Evolutionary conservation across 2,329 filamentous ascomycete genomes (phyloP).

Genomic region (Blastomyces percursus): DNA sequence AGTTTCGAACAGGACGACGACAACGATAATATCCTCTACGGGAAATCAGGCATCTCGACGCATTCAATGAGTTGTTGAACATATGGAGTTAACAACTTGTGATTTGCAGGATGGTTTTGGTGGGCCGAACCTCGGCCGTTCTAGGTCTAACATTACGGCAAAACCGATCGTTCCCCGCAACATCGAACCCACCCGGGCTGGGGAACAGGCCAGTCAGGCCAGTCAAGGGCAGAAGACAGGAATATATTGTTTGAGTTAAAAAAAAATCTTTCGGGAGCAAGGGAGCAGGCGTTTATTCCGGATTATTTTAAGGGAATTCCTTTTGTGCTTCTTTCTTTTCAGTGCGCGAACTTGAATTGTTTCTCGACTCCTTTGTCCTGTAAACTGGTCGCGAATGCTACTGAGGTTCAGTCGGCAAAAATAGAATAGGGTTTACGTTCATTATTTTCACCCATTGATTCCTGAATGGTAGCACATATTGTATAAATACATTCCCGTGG

Average conservation of each 20-base stretch:
- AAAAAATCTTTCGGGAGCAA: background rate
- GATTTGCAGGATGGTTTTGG: too few species aligned
- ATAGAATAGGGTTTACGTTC: background rate
- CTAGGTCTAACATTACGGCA: background rate
- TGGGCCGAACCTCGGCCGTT: slow-evolving; percentile 3
- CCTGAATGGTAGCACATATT: background rate
- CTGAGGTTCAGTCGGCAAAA: too few species aligned
- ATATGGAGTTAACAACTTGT: background rate
- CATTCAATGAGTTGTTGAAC: background rate
- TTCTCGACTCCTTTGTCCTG: background rate
- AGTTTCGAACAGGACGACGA: background rate
- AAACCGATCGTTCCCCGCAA: background rate
- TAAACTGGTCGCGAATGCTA: background rate
- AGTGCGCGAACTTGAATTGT: background rate
- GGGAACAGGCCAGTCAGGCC: too few species aligned
- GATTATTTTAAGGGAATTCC: background rate
- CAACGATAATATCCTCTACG: background rate
- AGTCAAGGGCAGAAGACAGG: background rate
- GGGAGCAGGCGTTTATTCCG: background rate
- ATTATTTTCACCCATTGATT: background rate
- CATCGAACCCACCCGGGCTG: background rate
- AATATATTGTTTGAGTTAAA: background rate
- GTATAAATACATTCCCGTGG: background rate
- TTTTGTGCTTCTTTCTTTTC: background rate
- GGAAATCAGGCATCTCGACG: background rate